Base-by-base conservation (phyloP, 2,329 filamentous ascomycete genomes). In the Xylariaceae sp. region DNA sequence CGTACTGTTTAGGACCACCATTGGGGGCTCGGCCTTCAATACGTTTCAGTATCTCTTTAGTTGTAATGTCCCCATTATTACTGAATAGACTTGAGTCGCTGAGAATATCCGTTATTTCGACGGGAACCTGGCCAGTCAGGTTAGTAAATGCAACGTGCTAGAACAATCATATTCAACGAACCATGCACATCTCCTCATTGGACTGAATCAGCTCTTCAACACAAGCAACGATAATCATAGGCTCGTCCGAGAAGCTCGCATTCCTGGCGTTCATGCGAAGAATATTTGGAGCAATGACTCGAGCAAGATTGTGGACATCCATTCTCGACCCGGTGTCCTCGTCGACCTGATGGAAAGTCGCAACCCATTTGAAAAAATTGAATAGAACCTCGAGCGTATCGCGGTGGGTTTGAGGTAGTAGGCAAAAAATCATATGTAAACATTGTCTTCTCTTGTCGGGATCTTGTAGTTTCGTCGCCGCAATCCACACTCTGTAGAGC, bases 311-410 rank as follows among this genome's bases (percentile, higher is more conserved):
- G 75, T 95, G 91, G 49, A 95, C 88, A 69, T 99, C 94, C 94
- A 99, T 99, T 78, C 97, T 96, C 63, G 92, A 96, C 22, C 94
- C 94, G 19, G 88, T 88, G 69, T 99, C 94, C 66, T 99, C 94
- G 64, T 99, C 94, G 13, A 99, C 86, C 67, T 96, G 92, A 58
- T 95, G 92, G 76, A 99, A 99, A 1, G 92, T 96, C 4, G 92
- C 91, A 5, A 92, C 90, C 92, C 94, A 99, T 67, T 96, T 96
- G 44, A 99, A 79, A 78, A 99, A 99, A 47, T 86, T 88, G 73
- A 96, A 97, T 1, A 99, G 74, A 40, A 99, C 91, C 72, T 99
- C 94, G 71, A 99, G 85, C 16, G 88, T 92, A 71, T 99, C 94
- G 55, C 94, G 84, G 68, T 99, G 91, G 47, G 86, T 82, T 70